These are phyloP conservation scores for Yamadazyma insecticola DNA, from an alignment of 805 yeast genomes.

Conservation along the genomic window DNA sequence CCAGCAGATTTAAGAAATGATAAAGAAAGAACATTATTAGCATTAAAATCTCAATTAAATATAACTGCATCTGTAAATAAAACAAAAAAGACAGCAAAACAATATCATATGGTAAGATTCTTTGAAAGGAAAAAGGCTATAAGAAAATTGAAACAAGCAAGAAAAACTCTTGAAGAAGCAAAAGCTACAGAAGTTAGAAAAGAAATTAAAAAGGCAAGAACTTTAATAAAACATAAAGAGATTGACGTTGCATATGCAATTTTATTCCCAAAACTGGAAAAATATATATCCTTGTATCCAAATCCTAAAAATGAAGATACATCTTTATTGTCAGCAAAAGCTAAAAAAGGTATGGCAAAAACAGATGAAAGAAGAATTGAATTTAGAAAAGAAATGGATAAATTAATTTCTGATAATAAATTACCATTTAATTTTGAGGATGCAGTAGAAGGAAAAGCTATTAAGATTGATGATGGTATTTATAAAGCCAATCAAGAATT, in stretches of 20 bases:
- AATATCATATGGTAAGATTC: slow-evolving; percentile 90
- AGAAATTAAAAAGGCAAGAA: slow-evolving; percentile 41
- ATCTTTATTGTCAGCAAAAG: slow-evolving; percentile 25
- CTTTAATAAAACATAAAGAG: slow-evolving; percentile 51
- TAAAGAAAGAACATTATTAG: slow-evolving; percentile 72
- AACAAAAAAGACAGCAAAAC: slow-evolving; percentile 53
- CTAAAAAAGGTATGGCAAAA: slow-evolving; percentile 35
- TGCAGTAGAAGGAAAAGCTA: slow-evolving; percentile 35
- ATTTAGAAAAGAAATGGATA: slow-evolving; percentile 46
- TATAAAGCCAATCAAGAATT: slow-evolving; percentile 14
- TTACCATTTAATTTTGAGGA: slow-evolving; percentile 52
- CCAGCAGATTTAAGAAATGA: slow-evolving; percentile 63
- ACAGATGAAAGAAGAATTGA: slow-evolving; percentile 42
- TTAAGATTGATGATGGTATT: slow-evolving; percentile 14
- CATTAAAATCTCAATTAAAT: slow-evolving; percentile 54
- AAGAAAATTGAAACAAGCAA: slow-evolving; percentile 58
- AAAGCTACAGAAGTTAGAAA: slow-evolving; percentile 29
- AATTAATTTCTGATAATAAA: slow-evolving; percentile 46
- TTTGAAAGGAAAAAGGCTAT: slow-evolving; percentile 85
- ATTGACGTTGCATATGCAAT: slow-evolving; percentile 71
- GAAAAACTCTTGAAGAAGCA: slow-evolving; percentile 32
- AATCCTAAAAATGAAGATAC: slow-evolving; percentile 24
- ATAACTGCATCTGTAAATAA: slow-evolving; percentile 41
- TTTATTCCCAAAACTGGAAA: slow-evolving; percentile 72
- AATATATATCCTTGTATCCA: slow-evolving; percentile 78